Base-by-base conservation (phyloP, 805 yeast genomes). In the Candida ipomoeae region DNA sequence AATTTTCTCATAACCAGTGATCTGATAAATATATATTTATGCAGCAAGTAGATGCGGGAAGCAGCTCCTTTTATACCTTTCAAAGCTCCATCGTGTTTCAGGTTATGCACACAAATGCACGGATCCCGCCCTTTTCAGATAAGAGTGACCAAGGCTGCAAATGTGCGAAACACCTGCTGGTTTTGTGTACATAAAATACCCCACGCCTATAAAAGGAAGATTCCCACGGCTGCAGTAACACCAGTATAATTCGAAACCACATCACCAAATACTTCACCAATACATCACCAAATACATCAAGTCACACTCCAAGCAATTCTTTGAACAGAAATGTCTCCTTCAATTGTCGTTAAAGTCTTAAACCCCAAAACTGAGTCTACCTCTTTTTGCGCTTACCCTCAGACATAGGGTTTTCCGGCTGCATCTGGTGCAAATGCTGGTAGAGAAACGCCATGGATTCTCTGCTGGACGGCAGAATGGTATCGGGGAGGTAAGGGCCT, bases 381-480 rank as follows among this genome's bases (percentile, higher is more conserved):
- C 43, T 40, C 38, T 42, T 42, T 23, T 49, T 42, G 31, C 34
- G 43, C 34, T 26, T 40, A 26, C 14, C 20, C 4, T 40, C 43
- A 10, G 23, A 3, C 20, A 15, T 15, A 8, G 29, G 20, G 34
- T 40, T 26, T 40, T 40, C 34, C 21, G 42, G 52, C 43, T 44
- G 53, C 43, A 40, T 42, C 40, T 20, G 53, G 13, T 56, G 54
- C 43, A 54, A 38, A n/a, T 49, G 50, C 21, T 44, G 55, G 41
- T 54, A 54, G 21, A 56, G 40, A 23, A 32, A 50, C 15, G 46
- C 44, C 52, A 50, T 43, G 20, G 50, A 42, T n/a, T 55, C 52
- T 43, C 51, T 53, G 38, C 44, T 51, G 15, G 53, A 48, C 6
- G 59, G 58, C 49, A 54, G 50, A 6, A 43, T 33, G 18, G 48